These are phyloP conservation scores for Carnegiea gigantea DNA, from an alignment of 179 eudicot genomes.

Conservation along the genomic window DNA sequence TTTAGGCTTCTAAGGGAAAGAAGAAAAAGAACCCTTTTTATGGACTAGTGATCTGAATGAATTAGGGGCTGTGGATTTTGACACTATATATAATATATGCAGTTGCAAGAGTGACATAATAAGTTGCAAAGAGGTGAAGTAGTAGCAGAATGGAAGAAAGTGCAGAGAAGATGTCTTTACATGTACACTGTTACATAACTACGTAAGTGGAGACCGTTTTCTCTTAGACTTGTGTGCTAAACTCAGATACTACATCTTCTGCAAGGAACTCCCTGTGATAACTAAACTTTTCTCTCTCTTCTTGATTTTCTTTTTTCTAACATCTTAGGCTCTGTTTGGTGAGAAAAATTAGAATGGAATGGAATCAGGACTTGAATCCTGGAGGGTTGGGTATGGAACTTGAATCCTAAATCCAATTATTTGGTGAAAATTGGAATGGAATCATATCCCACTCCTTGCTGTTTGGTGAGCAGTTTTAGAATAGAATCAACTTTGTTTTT, in stretches of 20 bases:
- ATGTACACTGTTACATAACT: conserved; percentile 95
- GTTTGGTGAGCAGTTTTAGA: too few species aligned
- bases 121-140: conserved; percentile 89
- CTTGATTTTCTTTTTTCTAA: not conserved
- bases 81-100: conserved; percentile 5
- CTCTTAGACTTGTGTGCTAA: conserved; percentile 67
- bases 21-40: too few species aligned
- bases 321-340: too few species aligned
- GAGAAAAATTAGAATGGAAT: too few species aligned
- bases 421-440: too few species aligned
- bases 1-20: too few species aligned
- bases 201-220: conserved; percentile 96
- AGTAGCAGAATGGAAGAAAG: conserved; percentile 95
- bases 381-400: too few species aligned
- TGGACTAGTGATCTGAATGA: too few species aligned
- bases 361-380: too few species aligned
- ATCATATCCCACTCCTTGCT: too few species aligned
- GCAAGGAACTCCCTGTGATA: conserved; percentile 98
- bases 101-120: conserved; percentile 95
- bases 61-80: not conserved
- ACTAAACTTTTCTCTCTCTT: not conserved
- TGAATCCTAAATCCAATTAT: too few species aligned
- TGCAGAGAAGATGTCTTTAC: conserved; percentile 85
- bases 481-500: too few species aligned
- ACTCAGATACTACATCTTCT: conserved; percentile 81